Conservation (phyloP, 352 stramenopile species). For the Pythium brassicae region DNA sequence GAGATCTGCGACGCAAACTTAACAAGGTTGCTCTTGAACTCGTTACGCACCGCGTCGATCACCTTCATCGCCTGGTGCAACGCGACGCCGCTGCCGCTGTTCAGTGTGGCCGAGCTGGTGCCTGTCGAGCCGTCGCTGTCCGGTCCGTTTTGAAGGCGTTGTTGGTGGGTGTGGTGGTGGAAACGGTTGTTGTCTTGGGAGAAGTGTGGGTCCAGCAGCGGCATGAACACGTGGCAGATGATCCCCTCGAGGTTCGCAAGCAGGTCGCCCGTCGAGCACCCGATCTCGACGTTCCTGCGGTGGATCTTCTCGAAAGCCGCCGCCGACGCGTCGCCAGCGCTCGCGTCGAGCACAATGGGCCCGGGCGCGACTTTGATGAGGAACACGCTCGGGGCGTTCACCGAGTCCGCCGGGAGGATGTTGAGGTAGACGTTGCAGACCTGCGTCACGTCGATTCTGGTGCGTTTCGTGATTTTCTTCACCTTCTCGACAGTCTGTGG, state of each 20-base stretch:
- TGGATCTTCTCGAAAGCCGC: slow-evolving; percentile 41
- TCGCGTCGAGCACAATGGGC: slow-evolving; percentile 34
- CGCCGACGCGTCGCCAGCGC: slow-evolving; percentile 15
- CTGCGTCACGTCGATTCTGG: slow-evolving; percentile 44
- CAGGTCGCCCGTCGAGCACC: slow-evolving; percentile 83
- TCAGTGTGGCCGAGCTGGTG: not conserved
- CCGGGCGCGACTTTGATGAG: slow-evolving; percentile 70
- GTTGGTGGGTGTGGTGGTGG: not conserved
- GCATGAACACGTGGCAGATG: slow-evolving; percentile 88
- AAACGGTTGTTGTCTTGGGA: slow-evolving; percentile 20
- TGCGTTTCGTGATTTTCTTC: slow-evolving; percentile 41
- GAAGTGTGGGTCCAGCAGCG: slow-evolving; percentile 73
- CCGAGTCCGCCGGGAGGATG: slow-evolving; percentile 48
- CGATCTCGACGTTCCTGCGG: slow-evolving; percentile 76
- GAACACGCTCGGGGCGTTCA: slow-evolving; percentile 66
- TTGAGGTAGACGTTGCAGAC: slow-evolving; percentile 72
- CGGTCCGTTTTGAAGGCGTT: no score
- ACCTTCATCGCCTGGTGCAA: slow-evolving; percentile 64
- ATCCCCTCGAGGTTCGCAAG: slow-evolving; percentile 82
- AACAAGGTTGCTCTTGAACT: slow-evolving; percentile 88
- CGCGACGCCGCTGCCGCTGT: slow-evolving; percentile 4
- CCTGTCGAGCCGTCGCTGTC: not conserved
- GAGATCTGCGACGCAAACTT: slow-evolving; percentile 93
- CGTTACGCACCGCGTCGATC: slow-evolving; percentile 79
- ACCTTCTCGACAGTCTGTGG: slow-evolving; percentile 30